Evolutionary conservation across 2,329 filamentous ascomycete genomes (phyloP).

Genomic region (Apiospora saccharicola): DNA sequence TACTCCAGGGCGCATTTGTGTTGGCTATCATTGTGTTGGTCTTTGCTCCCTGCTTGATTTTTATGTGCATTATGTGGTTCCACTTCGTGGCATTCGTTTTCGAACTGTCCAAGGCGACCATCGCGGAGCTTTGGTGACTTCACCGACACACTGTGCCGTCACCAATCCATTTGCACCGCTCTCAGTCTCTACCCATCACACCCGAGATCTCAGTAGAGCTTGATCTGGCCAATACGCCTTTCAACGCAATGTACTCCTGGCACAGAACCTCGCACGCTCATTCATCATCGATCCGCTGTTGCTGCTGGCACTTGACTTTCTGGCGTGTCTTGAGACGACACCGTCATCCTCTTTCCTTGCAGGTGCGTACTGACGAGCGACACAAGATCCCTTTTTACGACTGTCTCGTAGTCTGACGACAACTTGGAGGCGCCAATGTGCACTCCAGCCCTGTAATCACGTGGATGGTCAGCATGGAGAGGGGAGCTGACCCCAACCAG

Average conservation of each 20-base stretch:
- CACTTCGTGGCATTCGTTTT: background rate
- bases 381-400: background rate
- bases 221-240: background rate
- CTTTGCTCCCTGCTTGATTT: no score
- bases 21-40: no score
- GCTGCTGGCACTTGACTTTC: background rate
- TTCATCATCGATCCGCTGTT: background rate
- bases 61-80: no score
- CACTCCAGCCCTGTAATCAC: background rate
- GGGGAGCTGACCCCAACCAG: background rate
- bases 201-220: conserved; percentile 4
- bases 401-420: background rate
- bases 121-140: no score
- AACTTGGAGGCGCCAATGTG: no score
- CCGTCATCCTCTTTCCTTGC: background rate
- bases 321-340: background rate
- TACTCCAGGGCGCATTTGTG: no score
- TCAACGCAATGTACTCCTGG: background rate
- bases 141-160: background rate
- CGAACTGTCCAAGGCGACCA: background rate
- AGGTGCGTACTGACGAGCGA: background rate
- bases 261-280: background rate
- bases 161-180: background rate
- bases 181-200: background rate
- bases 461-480: background rate